Base-by-base conservation (phyloP, 1,139 yeast genomes). In the Sugiyamaella paludigena region DNA sequence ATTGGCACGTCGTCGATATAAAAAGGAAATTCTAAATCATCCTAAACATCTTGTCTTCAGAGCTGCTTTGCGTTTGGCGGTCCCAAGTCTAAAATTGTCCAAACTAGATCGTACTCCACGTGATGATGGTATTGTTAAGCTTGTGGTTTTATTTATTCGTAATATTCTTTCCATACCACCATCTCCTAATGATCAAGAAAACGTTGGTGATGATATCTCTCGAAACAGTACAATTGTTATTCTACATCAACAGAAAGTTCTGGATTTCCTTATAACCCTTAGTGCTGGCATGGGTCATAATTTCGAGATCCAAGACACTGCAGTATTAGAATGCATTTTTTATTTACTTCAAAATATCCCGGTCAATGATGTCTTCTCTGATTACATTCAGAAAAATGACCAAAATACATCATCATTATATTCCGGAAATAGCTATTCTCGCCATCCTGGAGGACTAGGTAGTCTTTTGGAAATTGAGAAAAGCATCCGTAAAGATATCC, bases 111-210 rank as follows among this genome's bases (percentile, higher is more conserved):
- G 97, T 54, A 81, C 81, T 3, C 74, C 82, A 0, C 73, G 88
- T 43, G 98, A 91, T 58, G 81, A 81, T 55, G 83, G 85, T 42
- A 77, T 89, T 24, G 68, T 92, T 45, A 79, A 84, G 50, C 74
- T 92, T 54, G 88, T 85, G 27, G 69, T 91, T 12, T 81, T 79
- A 49, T 80, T 92, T 60, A 74, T 91, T 52, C 76, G 96, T 57
- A 92, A 94, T 63, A 61, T 92, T 12, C 69, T 87, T 8, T 78
- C 80, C 41, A 88, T 91, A 36, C 91, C 85, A 57, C 91, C 92
- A 41, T 50, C 47, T 9, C 42, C 48, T 7, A 32, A 40, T 24
- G 51, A 49, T 31, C 36, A 40, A 32, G 50, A 42, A 33, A 44
- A 45, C 9, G 57, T 49, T 9, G 57, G 54, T 13, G 60, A 55